A percentile compares a stretch with the other conserved stretches of the same genome.
phyloP scores from a whole-genome alignment of 805 yeast species.

The Deakozyma indianensis region DNA sequence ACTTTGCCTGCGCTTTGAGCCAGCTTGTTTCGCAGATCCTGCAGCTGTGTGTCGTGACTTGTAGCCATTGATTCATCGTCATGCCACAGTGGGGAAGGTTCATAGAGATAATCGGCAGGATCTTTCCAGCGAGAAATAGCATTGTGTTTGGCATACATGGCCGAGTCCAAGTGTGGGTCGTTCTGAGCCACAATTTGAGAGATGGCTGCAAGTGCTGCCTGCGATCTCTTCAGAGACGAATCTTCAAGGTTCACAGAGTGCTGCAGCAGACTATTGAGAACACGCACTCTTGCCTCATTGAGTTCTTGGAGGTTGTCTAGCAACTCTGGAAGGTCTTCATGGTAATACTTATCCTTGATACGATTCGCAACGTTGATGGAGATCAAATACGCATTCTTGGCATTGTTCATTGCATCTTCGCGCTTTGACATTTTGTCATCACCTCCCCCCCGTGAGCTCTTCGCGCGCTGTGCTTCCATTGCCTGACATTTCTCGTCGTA shows the following conservation, averaged over 20 bases:
- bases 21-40: constrained; percentile 22
- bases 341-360: constrained; percentile 80
- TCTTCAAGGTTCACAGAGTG: constrained; percentile 51
- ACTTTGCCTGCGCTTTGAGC: constrained; percentile 18
- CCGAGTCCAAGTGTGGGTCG: constrained; percentile 58
- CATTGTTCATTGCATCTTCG: constrained; percentile 68
- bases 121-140: constrained; percentile 54
- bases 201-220: constrained; percentile 32
- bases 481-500: constrained; percentile 70
- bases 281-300: constrained; percentile 61
- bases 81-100: constrained; percentile 92
- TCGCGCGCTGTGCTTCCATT: constrained; percentile 70
- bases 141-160: constrained; percentile 90
- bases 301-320: constrained; percentile 73
- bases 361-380: constrained; percentile 77
- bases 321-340: constrained; percentile 85
- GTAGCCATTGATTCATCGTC: constrained; percentile 69
- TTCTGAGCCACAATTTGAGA: constrained; percentile 53
- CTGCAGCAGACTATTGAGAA: constrained; percentile 54
- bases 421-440: constrained; percentile 43
- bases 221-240: constrained; percentile 30
- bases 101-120: constrained; percentile 70
- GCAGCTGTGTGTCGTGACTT: constrained; percentile 26
- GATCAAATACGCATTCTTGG: constrained; percentile 74
- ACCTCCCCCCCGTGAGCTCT: constrained; percentile 29